Evolutionary conservation across 2,329 filamentous ascomycete genomes (phyloP), one percentile per base, ranked within the genome.

Genomic region (Pseudogymnoascus sp.): DNA sequence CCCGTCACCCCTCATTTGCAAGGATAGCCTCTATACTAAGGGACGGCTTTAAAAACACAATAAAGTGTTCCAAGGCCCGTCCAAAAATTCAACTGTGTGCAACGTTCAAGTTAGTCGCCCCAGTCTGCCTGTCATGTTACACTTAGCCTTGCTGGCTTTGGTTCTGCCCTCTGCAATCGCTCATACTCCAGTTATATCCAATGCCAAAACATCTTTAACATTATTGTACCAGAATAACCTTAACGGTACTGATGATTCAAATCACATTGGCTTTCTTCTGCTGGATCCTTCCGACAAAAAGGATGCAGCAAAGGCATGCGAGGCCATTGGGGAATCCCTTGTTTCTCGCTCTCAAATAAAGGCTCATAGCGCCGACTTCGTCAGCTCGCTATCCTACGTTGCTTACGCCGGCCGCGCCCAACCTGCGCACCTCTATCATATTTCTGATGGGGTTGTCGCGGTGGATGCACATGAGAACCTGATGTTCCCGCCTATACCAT

Each of bases 151-250:
- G n/a, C 34, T 56, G 28, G 50, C 50, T 10, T 56, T 56, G 50
- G 50, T 34, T 12, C n/a, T 56, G n/a, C 50, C 50, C 8, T 56
- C 50, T 56, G 50, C 50, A 12, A 34, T 56, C 16, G 59, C 59
- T 42, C 59, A 60, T n/a, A 34, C 6, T 31, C n/a, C 28, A 18
- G 28, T 11, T 18, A 6, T 44, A 23, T 67, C 66, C 16, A 79
- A 79, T 64, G 66, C 73, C 10, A 67, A 75, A 23, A 79, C 76
- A 1, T 82, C 80, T 1, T 68, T 83, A 62, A 81, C 79, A 0
- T 72, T 83, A 5, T 69, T 83, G 7, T 83, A 80, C 64, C 81
- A 83, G 68, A 84, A 83, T 71, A 83, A 83, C 42, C 73, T 83
- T 23, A 84, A 84, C 68, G 75, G 73, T 6, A 79, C 79, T 0